Conservation (phyloP, 768 basidiomycete species). For the Panaeolus papilionaceus region DNA sequence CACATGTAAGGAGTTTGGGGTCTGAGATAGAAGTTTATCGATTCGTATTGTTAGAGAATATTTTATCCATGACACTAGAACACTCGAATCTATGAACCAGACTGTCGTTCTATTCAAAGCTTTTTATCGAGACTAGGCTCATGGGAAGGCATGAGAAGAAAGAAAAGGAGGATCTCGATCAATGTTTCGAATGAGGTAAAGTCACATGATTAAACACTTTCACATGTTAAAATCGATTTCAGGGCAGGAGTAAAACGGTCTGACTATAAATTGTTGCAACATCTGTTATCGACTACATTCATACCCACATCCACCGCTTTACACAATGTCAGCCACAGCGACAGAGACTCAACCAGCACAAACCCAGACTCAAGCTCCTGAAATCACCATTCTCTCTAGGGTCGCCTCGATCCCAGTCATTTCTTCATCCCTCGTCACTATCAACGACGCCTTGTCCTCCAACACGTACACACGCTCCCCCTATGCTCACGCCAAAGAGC, state of each 20-base stretch:
- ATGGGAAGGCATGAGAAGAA: background rate
- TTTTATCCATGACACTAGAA: background rate
- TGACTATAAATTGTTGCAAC: constrained; percentile 13
- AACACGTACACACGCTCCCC: constrained; percentile 69
- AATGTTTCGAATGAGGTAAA: constrained; percentile 5
- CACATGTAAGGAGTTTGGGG: background rate
- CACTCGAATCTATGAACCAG: background rate
- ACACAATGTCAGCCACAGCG: constrained; percentile 36
- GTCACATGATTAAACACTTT: constrained; percentile 7
- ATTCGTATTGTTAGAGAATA: background rate
- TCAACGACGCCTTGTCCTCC: constrained; percentile 63
- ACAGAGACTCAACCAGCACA: constrained; percentile 34
- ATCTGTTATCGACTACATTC: background rate
- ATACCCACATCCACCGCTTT: constrained; percentile 13
- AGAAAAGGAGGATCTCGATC: background rate
- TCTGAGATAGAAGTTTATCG: background rate
- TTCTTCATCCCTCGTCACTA: constrained; percentile 62
- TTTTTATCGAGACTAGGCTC: no score
- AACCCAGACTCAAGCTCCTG: constrained; percentile 43
- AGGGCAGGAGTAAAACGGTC: constrained; percentile 17
- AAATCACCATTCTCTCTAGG: constrained; percentile 66
- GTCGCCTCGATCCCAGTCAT: constrained; percentile 79
- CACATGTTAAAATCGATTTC: constrained; percentile 18
- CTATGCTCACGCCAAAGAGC: constrained; percentile 67
- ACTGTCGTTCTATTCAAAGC: background rate